Base-by-base conservation (phyloP, 164 flowering plant species). In the Macadamia tetraphylla region DNA sequence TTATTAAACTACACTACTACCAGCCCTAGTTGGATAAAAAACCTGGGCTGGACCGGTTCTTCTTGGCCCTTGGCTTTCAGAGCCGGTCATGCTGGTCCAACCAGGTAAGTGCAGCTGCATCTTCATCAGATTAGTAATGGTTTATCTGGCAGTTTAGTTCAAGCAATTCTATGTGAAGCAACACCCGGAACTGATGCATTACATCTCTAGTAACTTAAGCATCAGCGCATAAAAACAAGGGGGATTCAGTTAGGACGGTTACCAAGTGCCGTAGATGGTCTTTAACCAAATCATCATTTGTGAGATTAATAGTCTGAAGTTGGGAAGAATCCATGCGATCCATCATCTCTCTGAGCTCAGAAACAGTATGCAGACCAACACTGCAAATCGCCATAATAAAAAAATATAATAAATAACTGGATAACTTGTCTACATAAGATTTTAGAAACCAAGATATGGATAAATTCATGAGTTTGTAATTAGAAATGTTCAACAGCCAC, bases 191-290 rank as follows among this genome's bases (percentile, higher is more conserved):
- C 10, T 23, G 29, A 23, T 51, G 42, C 60, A 59, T 60, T 35
- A 12, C 12, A 56, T 29, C 30, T 64, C n/a, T 56, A 46, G 10
- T 32, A 46, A 48, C 23, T 35, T 59, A 63, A 18, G 1, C 58
- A 12, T 51, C 43, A 8, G 32, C 30, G 30, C 2, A 71, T 59
- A 51, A 35, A 35, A 31, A 43, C 6, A 44, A 70, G 53, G 31
- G 32, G 18, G 17, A 55, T 29, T 13, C 13, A 18, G 58, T 43
- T 23, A 65, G 64, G 58, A 67, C 17, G 64, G 44, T 71, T 87
- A 95, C 99, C 91, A 95, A 78, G 82, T 92, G 90, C 8, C 96
- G 86, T 57, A 95, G 68, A 74, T 95, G 99, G 80, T 95, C 99
- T 81, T 95, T 95, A 58, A 87, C 98, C 83, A 95, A 78, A 81